phyloP scores from a whole-genome alignment of 352 stramenopile genomes.

The Globisporangium middletonii region DNA sequence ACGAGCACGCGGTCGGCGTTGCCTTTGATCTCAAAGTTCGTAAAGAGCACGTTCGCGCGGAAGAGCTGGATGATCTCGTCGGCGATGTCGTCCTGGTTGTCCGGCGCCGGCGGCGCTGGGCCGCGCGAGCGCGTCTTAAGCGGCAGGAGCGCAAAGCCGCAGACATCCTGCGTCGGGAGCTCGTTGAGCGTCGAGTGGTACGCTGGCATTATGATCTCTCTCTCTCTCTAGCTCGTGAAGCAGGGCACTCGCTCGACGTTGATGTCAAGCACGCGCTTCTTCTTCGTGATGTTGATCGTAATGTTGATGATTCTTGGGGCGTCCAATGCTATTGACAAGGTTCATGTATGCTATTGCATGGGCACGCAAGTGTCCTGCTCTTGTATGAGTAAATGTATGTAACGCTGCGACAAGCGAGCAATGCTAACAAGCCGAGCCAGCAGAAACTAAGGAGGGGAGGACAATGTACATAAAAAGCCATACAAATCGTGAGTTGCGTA shows the following conservation, averaged over 20 bases:
- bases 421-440: too few relatives aligned
- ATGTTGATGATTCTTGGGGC: too few relatives aligned
- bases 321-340: too few relatives aligned
- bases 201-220: constrained; percentile 59
- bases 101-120: constrained; percentile 73
- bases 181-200: constrained; percentile 91
- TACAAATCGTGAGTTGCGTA: too few relatives aligned
- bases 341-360: too few relatives aligned
- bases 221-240: too few relatives aligned
- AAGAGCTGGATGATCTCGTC: constrained; percentile 93
- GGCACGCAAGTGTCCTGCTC: not conserved
- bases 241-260: too few relatives aligned
- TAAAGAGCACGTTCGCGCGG: constrained; percentile 92
- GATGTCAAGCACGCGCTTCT: too few relatives aligned
- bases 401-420: too few relatives aligned
- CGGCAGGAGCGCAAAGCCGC: constrained; percentile 85
- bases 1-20: constrained; percentile 90
- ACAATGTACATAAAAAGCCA: too few relatives aligned
- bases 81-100: constrained; percentile 87
- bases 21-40: constrained; percentile 92
- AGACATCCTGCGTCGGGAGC: constrained; percentile 58
- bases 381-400: not conserved
- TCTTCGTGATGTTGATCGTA: too few relatives aligned
- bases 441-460: too few relatives aligned
- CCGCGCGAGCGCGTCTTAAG: constrained; percentile 87